Evolutionary conservation across 2,329 filamentous ascomycete species (phyloP).

Genomic region (Pseudogymnoascus sp.): DNA sequence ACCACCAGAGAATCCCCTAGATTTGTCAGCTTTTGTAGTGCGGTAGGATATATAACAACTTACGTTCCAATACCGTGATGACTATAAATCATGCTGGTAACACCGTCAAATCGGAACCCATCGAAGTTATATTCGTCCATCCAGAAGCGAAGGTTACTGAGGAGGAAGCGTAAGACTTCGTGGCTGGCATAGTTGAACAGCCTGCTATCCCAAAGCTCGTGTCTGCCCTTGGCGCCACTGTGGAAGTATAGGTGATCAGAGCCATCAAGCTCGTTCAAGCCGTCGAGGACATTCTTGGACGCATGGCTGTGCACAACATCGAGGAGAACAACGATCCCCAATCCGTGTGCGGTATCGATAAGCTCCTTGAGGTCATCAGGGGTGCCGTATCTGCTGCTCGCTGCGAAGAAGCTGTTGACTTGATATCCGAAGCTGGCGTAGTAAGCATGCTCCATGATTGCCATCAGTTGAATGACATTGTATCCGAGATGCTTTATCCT

Average conservation of each 20-base stretch:
- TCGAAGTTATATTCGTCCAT: conserved; percentile 98
- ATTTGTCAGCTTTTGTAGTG: conserved; percentile 13
- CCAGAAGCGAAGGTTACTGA: conserved; percentile 96
- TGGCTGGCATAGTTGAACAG: conserved; percentile 96
- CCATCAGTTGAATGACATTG: conserved; percentile 98
- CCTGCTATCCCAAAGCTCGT: conserved; percentile 92
- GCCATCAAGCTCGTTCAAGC: conserved; percentile 91
- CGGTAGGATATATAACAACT: conserved; percentile 31
- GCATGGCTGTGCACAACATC: conserved; percentile 98
- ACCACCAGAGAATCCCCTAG: conserved; percentile 85
- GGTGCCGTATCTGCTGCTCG: conserved; percentile 86
- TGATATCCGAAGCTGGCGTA: conserved; percentile 99
- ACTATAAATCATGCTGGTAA: conserved; percentile 94
- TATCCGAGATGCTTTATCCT: conserved; percentile 87
- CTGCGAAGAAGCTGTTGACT: conserved; percentile 97
- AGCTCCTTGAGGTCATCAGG: conserved; percentile 96
- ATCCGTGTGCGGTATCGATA: conserved; percentile 83
- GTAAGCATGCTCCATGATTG: conserved; percentile 98
- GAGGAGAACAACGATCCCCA: conserved; percentile 85
- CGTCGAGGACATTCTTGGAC: conserved; percentile 93
- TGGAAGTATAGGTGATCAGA: conserved; percentile 97
- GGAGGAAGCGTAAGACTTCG: conserved; percentile 88
- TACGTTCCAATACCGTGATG: conserved; percentile 97
- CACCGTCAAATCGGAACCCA: conserved; percentile 94
- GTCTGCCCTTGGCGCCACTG: conserved; percentile 69